Base-by-base conservation (phyloP, 1,284 basidiomycete genomes). In the Schizopora paradoxa region DNA sequence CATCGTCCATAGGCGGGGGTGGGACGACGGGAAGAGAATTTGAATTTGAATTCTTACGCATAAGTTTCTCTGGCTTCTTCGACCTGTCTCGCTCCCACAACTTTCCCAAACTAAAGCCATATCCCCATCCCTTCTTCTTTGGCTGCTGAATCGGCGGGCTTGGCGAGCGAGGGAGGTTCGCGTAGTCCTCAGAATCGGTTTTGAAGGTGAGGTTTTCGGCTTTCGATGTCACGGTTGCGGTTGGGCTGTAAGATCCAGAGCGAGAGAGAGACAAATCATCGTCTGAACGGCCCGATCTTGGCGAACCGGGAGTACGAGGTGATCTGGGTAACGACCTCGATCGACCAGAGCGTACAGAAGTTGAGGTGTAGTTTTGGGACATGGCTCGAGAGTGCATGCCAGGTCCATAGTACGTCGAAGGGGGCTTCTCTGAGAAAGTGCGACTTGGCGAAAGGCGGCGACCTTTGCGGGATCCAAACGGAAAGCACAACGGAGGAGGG, bases 31-130 rank as follows among this genome's bases (percentile, higher is more conserved):
- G n/a, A n/a, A n/a, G n/a, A n/a, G n/a, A n/a, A n/a, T n/a, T 16
- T 19, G 28, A 43, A 28, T 43, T 5, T 21, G 21, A 7, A 16
- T 34, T 5, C 29, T 32, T 10, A 21, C 11, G 14, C 19, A 16
- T 52, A 52, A 33, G 57, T 49, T 26, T 47, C n/a, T n/a, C n/a
- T n/a, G n/a, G n/a, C n/a, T n/a, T 40, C 50, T 75, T 65, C 43
- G 56, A 55, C 23, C 29, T 18, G 28, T 18, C 11, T 49, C 59
- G 59, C 52, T 79, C 79, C 53, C 73, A 72, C 51, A 71, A 70
- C 63, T 69, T 79, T 41, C 81, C 80, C 32, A 77, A 49, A 0
- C 81, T 79, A 80, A 81, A 83, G 25, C 82, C 82, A 60, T 83
- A 86, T 7, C 77, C 79, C 65, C 46, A 47, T 28, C 46, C 45